These are phyloP conservation scores for Neostapfia colusana DNA, from an alignment of 176 grass and related monocot species.

Conservation along the genomic window DNA sequence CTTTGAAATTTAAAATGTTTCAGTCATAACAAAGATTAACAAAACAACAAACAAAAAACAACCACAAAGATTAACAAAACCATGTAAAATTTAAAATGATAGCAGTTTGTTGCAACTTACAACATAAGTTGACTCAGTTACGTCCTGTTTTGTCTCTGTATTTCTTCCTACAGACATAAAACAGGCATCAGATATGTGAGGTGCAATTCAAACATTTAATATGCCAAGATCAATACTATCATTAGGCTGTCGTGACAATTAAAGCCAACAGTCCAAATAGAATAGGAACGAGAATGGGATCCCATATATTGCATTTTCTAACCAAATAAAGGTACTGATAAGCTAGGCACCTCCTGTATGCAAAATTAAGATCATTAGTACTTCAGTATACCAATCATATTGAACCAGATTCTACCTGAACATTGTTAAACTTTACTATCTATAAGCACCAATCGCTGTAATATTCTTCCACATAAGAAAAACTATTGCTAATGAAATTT, in stretches of 20 bases:
- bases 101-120: conserved; percentile 38
- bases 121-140: conserved; percentile 16
- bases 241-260: neutral
- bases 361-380: neutral
- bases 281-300: neutral
- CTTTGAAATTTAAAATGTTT: conserved; percentile 15
- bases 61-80: neutral
- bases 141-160: conserved; percentile 29
- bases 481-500: neutral
- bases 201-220: neutral
- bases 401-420: too few relatives aligned
- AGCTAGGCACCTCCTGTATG: neutral
- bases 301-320: conserved; percentile 1
- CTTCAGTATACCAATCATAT: too few relatives aligned
- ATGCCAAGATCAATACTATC: neutral
- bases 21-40: conserved; percentile 4
- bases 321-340: neutral
- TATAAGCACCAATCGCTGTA: too few relatives aligned
- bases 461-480: neutral
- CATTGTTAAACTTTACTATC: too few relatives aligned
- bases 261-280: neutral
- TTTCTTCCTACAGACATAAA: conserved; percentile 40
- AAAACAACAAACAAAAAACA: too few relatives aligned
- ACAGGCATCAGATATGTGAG: neutral
- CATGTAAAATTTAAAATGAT: too few relatives aligned